These are phyloP conservation scores for Coffea humblotiana DNA, from an alignment of 305 asterid genomes.

Conservation along the genomic window DNA sequence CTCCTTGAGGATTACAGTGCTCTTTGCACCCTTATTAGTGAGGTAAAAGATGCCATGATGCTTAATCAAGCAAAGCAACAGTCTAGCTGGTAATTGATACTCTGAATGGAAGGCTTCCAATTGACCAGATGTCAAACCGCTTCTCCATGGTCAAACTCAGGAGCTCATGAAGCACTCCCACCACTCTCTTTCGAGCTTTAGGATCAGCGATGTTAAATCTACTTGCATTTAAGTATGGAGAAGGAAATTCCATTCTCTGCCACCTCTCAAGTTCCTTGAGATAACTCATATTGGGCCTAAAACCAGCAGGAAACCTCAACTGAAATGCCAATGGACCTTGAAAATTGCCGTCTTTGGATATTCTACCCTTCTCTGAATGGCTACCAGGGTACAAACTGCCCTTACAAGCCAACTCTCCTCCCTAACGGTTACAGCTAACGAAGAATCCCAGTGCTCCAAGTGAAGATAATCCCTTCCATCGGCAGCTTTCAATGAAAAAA, in stretches of 20 bases:
- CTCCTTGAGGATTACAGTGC: conserved; percentile 84
- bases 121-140: conserved; percentile 81
- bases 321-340: conserved; percentile 69
- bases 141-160: conserved; percentile 89
- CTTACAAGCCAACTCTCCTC: conserved; percentile 60
- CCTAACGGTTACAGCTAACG: conserved; percentile 75
- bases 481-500: conserved; percentile 52
- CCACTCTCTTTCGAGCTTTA: conserved; percentile 77
- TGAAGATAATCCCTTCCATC: conserved; percentile 61
- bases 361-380: conserved; percentile 33
- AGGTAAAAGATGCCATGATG: conserved; percentile 86
- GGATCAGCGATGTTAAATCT: conserved; percentile 64
- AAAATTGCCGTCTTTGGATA: conserved; percentile 78
- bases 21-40: conserved; percentile 76
- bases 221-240: conserved; percentile 90
- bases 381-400: conserved; percentile 19
- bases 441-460: conserved; percentile 94
- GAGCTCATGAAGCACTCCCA: conserved; percentile 93
- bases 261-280: conserved; percentile 77
- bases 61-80: conserved; percentile 78
- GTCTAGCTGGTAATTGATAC: conserved; percentile 68
- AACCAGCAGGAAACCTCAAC: conserved; percentile 70
- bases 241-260: conserved; percentile 96
- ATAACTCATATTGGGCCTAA: conserved; percentile 84
- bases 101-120: conserved; percentile 84